Evolutionary conservation across 352 stramenopile genomes (phyloP).

Genomic region (Thraustochytrium sp.): DNA sequence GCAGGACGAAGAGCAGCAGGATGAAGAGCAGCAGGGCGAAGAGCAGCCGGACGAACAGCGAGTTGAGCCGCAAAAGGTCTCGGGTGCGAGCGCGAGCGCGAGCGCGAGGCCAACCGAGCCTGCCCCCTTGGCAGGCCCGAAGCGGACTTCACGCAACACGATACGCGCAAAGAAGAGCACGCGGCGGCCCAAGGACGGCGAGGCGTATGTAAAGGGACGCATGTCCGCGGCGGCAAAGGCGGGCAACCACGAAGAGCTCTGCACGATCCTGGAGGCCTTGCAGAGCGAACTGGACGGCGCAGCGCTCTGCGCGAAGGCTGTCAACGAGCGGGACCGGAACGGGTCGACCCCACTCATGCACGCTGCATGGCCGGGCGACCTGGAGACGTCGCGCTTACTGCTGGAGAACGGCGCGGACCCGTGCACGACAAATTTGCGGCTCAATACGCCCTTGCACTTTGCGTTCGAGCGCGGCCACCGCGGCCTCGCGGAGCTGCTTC

Average conservation of each 20-base stretch:
- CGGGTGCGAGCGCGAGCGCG: neutral
- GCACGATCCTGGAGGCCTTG: neutral
- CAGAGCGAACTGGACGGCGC: neutral
- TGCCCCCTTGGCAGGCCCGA: neutral
- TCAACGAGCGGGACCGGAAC: constrained; percentile 27
- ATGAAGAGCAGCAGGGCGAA: neutral
- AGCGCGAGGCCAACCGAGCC: neutral
- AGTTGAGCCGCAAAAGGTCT: neutral
- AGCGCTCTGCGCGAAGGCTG: neutral
- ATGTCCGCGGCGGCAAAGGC: neutral
- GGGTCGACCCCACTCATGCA: constrained; percentile 40
- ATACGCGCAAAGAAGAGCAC: neutral
- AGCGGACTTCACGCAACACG: neutral
- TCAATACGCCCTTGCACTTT: constrained; percentile 39
- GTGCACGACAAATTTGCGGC: neutral
- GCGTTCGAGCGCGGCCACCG: constrained; percentile 27
- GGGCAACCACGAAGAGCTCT: neutral
- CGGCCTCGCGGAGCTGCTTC: neutral
- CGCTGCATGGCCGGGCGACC: neutral
- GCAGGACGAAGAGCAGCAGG: neutral
- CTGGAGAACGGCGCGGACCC: constrained; percentile 27
- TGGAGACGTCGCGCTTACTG: neutral
- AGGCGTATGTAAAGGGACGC: neutral
- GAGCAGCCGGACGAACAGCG: neutral
- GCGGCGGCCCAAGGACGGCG: neutral